These are phyloP conservation scores for Bonia amplexicaulis DNA, from an alignment of 176 grass and related monocot genomes.

Conservation along the genomic window DNA sequence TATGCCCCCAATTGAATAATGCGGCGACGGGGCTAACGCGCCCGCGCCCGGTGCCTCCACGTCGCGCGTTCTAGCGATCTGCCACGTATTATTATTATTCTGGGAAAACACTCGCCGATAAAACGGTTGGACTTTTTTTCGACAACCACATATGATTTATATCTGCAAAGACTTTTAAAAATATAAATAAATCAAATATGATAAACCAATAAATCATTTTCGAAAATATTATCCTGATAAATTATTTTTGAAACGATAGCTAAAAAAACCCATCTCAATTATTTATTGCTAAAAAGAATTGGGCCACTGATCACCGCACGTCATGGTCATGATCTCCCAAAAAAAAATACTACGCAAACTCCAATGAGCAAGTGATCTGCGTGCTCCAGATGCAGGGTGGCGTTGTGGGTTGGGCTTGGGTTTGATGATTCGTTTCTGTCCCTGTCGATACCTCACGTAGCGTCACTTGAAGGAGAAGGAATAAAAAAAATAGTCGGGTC, in stretches of 20 bases:
- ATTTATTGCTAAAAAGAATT: no score
- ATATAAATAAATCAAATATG: no score
- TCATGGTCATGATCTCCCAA: neutral
- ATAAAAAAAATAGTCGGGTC: neutral
- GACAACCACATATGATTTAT: no score
- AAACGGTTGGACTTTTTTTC: no score
- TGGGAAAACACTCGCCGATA: no score
- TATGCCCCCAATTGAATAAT: slow-evolving; percentile 16
- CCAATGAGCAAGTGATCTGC: neutral
- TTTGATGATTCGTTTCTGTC: neutral
- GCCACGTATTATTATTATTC: neutral
- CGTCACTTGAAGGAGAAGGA: neutral
- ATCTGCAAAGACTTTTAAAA: no score
- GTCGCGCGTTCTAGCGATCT: neutral
- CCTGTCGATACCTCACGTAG: slow-evolving; percentile 23
- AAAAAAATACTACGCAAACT: neutral
- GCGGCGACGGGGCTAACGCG: neutral
- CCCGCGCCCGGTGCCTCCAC: neutral
- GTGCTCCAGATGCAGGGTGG: neutral
- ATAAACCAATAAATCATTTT: accelerated
- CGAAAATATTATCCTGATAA: no score
- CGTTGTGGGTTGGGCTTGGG: neutral
- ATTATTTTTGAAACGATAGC: no score
- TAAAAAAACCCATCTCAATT: accelerated
- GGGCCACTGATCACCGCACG: neutral